Percentiles rank a stretch among this genome's conserved stretches.
These are phyloP conservation scores for Medicago lupulina DNA, from an alignment of 306 rosid genomes.

Conservation along the genomic window DNA sequence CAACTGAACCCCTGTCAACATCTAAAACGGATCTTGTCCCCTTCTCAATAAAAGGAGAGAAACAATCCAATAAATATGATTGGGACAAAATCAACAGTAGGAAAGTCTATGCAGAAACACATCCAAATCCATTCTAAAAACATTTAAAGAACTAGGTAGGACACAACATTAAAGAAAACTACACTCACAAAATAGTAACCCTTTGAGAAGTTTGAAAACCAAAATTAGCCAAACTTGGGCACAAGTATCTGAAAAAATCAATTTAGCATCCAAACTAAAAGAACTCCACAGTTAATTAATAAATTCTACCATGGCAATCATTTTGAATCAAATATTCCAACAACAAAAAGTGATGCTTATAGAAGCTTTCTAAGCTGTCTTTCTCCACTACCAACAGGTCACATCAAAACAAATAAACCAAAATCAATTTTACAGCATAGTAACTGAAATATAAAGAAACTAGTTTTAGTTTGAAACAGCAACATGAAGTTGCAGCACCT, in stretches of 20 bases:
- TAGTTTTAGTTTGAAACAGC: conserved; percentile 45
- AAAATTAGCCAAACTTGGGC: background rate
- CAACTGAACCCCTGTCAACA: too few relatives aligned
- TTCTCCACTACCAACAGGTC: conserved; percentile 6
- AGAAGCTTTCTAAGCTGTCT: conserved; percentile 19
- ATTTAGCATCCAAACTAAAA: background rate
- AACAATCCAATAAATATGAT: too few relatives aligned
- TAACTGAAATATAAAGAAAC: conserved; percentile 27
- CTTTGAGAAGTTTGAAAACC: background rate
- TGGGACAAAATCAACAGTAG: too few relatives aligned
- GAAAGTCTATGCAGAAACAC: too few relatives aligned
- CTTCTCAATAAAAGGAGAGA: too few relatives aligned
- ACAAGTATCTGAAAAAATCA: background rate
- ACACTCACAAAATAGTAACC: background rate
- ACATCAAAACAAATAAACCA: conserved; percentile 24
- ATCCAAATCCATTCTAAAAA: background rate
- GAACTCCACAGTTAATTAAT: background rate
- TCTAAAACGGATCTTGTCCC: too few relatives aligned
- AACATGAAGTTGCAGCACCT: conserved; percentile 67
- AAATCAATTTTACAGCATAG: conserved; percentile 28
- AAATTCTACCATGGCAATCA: background rate
- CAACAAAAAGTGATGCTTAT: background rate
- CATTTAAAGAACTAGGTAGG: background rate
- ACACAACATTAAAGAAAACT: background rate
- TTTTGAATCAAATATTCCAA: conserved; percentile 2